These are phyloP conservation scores for Colletotrichum ledebouriae DNA, from an alignment of 2,329 filamentous ascomycete genomes.

Conservation along the genomic window DNA sequence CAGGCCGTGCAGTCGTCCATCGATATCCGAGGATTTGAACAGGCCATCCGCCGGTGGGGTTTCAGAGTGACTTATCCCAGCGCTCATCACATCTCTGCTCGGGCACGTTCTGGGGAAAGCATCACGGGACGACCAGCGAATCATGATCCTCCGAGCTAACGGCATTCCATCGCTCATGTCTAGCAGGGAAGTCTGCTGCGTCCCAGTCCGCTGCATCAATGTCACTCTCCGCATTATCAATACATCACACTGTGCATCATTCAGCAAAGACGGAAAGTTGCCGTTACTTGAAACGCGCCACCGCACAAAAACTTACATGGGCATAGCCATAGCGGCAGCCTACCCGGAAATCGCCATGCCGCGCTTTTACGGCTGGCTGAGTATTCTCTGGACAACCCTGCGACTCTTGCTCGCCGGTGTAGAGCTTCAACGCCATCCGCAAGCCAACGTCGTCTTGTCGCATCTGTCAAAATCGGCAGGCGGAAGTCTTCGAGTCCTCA, in stretches of 20 bases:
- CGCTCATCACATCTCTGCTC: too few species aligned
- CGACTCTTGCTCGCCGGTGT: neutral
- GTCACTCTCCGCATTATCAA: neutral
- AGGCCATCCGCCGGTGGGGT: conserved; percentile 24
- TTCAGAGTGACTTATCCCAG: conserved; percentile 18
- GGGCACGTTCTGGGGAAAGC: conserved; percentile 11
- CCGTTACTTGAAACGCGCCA: conserved; percentile 20
- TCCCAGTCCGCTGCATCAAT: conserved; percentile 5
- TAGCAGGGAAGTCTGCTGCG: neutral
- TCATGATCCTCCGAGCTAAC: too few species aligned
- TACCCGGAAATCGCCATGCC: conserved; percentile 1
- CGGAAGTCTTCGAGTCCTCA: too few species aligned
- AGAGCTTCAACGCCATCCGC: neutral
- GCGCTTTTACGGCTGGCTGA: conserved; percentile 7
- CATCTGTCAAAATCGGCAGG: neutral
- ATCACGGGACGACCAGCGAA: neutral
- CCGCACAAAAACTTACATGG: conserved; percentile 6
- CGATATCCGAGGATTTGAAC: neutral
- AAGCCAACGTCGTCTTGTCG: neutral
- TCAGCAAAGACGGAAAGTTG: neutral
- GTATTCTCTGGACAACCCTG: neutral
- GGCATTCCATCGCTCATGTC: too few species aligned
- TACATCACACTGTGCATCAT: neutral
- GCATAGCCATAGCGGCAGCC: neutral
- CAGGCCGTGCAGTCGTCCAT: conserved; percentile 2